phyloP scores from a whole-genome alignment of 2,329 filamentous ascomycete genomes.

The Colletotrichum musicola region DNA sequence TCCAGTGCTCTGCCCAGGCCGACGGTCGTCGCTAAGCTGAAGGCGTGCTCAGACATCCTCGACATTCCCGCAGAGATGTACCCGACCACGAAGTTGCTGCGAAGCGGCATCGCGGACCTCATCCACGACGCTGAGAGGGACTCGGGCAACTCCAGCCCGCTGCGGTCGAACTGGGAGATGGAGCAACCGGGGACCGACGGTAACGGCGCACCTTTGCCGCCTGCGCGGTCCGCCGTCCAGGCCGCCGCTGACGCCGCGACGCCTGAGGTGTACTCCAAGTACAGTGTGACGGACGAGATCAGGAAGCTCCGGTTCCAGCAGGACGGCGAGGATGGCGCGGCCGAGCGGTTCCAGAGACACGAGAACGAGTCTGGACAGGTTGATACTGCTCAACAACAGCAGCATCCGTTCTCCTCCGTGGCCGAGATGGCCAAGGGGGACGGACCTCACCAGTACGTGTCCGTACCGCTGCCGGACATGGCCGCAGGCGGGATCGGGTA shows the following conservation, averaged over 20 bases:
- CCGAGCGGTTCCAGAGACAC: neutral
- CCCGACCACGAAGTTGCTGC: slow-evolving; percentile 24
- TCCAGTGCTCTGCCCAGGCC: slow-evolving; percentile 5
- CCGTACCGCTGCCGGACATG: slow-evolving; percentile 11
- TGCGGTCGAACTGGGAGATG: slow-evolving; percentile 27
- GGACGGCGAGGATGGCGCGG: slow-evolving; percentile 15
- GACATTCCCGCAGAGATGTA: slow-evolving; percentile 29
- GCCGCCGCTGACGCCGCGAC: neutral
- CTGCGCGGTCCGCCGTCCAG: neutral
- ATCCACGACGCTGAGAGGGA: slow-evolving; percentile 30
- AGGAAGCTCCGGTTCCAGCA: slow-evolving; percentile 31
- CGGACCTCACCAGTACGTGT: neutral
- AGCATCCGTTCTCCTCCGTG: neutral
- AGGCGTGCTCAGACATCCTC: slow-evolving; percentile 22
- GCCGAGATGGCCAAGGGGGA: neutral
- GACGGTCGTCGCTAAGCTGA: slow-evolving; percentile 3
- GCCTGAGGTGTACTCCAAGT: slow-evolving; percentile 32
- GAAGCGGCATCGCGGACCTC: slow-evolving; percentile 24
- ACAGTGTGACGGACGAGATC: slow-evolving; percentile 36
- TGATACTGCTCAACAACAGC: neutral
- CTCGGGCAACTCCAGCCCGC: slow-evolving; percentile 15
- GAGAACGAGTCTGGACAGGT: neutral
- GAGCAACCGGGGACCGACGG: neutral
- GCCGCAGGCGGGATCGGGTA: neutral
- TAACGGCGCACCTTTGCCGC: neutral